Conservation (phyloP, 2,329 filamentous ascomycete genomes). For the Podosphaera xanthii region DNA sequence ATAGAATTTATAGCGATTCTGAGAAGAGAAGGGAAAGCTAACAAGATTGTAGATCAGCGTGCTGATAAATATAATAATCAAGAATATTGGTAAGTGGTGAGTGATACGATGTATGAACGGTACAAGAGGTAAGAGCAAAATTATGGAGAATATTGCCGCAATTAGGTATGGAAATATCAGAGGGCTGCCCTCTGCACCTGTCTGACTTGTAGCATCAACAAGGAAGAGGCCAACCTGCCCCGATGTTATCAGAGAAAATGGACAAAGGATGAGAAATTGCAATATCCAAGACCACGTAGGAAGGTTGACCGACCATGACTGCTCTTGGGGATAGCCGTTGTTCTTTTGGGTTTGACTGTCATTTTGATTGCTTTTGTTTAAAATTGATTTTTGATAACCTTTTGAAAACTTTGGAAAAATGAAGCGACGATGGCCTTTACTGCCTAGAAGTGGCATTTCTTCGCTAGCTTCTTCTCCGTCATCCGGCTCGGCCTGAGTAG, state of each 20-base stretch:
- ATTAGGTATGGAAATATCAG: constrained; percentile 48
- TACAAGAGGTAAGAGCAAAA: constrained; percentile 52
- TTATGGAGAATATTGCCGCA: constrained; percentile 41
- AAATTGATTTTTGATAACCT: constrained; percentile 20
- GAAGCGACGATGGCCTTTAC: constrained; percentile 25
- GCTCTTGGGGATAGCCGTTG: constrained; percentile 44
- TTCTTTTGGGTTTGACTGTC: constrained; percentile 14
- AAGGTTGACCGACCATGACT: constrained; percentile 61
- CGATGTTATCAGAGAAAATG: constrained; percentile 53
- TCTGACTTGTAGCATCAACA: constrained; percentile 54
- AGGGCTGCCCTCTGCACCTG: constrained; percentile 59
- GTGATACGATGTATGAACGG: constrained; percentile 77
- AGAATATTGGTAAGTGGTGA: constrained; percentile 56
- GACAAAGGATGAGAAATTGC: constrained; percentile 61
- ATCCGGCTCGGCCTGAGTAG: constrained; percentile 13
- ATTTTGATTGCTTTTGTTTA: constrained; percentile 9
- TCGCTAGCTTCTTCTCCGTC: constrained; percentile 10
- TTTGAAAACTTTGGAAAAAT: constrained; percentile 33
- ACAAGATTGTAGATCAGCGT: constrained; percentile 70
- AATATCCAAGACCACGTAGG: constrained; percentile 73
- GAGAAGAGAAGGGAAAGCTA: constrained; percentile 69
- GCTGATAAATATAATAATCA: constrained; percentile 48
- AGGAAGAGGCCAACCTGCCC: constrained; percentile 55
- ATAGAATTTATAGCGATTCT: constrained; percentile 63
- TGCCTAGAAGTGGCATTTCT: constrained; percentile 23